These are phyloP conservation scores for Phytopythium cucurbitacearum DNA, from an alignment of 352 stramenopile genomes.

Conservation along the genomic window DNA sequence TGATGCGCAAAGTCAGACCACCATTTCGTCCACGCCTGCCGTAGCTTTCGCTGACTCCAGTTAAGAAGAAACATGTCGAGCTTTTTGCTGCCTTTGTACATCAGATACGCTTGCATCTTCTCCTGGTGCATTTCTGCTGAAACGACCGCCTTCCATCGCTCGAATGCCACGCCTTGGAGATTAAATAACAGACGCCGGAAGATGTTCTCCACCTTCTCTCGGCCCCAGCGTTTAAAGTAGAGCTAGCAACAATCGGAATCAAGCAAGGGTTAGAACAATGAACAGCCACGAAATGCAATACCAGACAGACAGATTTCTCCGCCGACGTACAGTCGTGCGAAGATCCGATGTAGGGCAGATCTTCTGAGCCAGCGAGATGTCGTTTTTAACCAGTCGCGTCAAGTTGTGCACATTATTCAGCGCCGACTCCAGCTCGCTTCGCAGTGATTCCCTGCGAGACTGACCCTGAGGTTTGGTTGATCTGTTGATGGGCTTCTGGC, in stretches of 20 bases:
- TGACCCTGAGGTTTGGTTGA: background rate
- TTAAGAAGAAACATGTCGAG: constrained; percentile 67
- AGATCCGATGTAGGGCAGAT: constrained; percentile 63
- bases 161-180: constrained; percentile 55
- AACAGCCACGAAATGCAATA: background rate
- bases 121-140: constrained; percentile 67
- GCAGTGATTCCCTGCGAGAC: constrained; percentile 18
- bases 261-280: background rate
- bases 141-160: constrained; percentile 47
- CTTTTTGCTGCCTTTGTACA: constrained; percentile 79
- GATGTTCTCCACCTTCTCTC: constrained; percentile 73
- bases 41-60: constrained; percentile 64
- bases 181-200: constrained; percentile 69
- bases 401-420: constrained; percentile 63
- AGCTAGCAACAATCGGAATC: constrained; percentile 15
- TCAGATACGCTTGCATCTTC: constrained; percentile 61
- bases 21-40: constrained; percentile 69
- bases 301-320: background rate
- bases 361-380: constrained; percentile 64
- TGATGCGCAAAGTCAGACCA: constrained; percentile 43
- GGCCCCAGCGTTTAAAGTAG: constrained; percentile 79
- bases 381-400: constrained; percentile 64
- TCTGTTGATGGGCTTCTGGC: background rate
- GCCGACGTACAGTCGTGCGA: constrained; percentile 35
- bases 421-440: constrained; percentile 50